Conservation (phyloP, 352 stramenopile species). For the Globisporangium acanthophoron region DNA sequence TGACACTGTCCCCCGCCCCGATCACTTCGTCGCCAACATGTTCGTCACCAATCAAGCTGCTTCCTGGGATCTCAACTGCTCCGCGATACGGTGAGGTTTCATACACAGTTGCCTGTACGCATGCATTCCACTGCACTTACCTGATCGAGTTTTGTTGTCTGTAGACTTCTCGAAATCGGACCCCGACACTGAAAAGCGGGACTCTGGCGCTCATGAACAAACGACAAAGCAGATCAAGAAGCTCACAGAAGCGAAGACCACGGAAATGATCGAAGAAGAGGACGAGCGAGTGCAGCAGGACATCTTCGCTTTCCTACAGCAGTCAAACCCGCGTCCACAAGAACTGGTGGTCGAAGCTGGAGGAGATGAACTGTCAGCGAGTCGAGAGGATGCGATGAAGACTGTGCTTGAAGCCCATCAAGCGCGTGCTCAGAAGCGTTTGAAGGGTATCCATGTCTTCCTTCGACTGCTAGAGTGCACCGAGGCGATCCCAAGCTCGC, state of each 20-base stretch:
- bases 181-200: conserved; percentile 11
- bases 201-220: conserved; percentile 15
- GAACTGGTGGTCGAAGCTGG: not conserved
- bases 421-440: conserved; percentile 32
- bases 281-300: conserved; percentile 79
- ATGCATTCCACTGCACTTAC: too few species aligned
- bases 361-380: conserved; percentile 1
- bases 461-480: conserved; percentile 41
- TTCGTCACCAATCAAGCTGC: conserved; percentile 52
- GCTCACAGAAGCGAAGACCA: conserved; percentile 70
- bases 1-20: conserved; percentile 47
- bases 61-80: conserved; percentile 62
- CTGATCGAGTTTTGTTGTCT: not conserved
- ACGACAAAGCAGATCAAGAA: conserved; percentile 52
- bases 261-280: conserved; percentile 77
- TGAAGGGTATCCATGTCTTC: conserved; percentile 70
- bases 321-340: conserved; percentile 16
- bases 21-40: conserved; percentile 20
- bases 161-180: conserved; percentile 32
- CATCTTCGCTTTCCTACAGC: conserved; percentile 79
- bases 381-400: conserved; percentile 44
- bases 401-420: conserved; percentile 45
- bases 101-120: not conserved
- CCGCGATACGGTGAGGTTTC: conserved; percentile 38
- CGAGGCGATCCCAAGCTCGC: conserved; percentile 47